Percentiles rank a stretch among this genome's conserved stretches.
Evolutionary conservation across 2,329 filamentous ascomycete species (phyloP).

Genomic region (Colletotrichum phormii): DNA sequence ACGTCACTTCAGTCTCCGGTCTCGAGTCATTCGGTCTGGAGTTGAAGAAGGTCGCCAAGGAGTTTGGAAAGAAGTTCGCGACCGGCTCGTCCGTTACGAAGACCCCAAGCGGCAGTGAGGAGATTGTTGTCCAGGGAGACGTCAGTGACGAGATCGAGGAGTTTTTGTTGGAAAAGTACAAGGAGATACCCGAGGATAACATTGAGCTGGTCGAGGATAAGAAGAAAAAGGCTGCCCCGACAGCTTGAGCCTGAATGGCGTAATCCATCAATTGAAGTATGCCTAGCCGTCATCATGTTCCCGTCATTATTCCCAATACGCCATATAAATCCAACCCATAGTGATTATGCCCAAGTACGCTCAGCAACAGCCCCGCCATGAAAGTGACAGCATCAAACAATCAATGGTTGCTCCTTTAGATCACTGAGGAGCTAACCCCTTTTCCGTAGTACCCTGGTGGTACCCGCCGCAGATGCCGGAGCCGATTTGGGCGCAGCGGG

Average conservation of each 20-base stretch:
- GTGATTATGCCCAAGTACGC: slow-evolving; percentile 1
- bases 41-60: slow-evolving; percentile 95
- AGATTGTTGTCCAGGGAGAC: slow-evolving; percentile 98
- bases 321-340: neutral
- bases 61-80: slow-evolving; percentile 98
- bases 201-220: slow-evolving; percentile 96
- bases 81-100: slow-evolving; percentile 95
- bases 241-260: slow-evolving; percentile 2
- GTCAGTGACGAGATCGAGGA: slow-evolving; percentile 95
- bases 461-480: slow-evolving; percentile 55
- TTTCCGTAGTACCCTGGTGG: slow-evolving; percentile 67
- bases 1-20: slow-evolving; percentile 90
- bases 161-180: slow-evolving; percentile 89
- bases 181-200: slow-evolving; percentile 92
- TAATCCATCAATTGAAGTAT: slow-evolving; percentile 27
- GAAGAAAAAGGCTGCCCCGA: slow-evolving; percentile 74
- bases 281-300: slow-evolving; percentile 12
- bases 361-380: neutral
- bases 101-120: slow-evolving; percentile 85
- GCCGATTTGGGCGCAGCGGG: slow-evolving; percentile 56
- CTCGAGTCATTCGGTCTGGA: slow-evolving; percentile 92
- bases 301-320: slow-evolving; percentile 26
- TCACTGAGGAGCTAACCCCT: slow-evolving; percentile 49
- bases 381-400: neutral
- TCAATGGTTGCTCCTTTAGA: neutral